A percentile compares a stretch with the other conserved stretches of the same genome.
These are phyloP conservation scores for Prunus davidiana DNA, from an alignment of 306 rosid genomes.

Conservation along the genomic window DNA sequence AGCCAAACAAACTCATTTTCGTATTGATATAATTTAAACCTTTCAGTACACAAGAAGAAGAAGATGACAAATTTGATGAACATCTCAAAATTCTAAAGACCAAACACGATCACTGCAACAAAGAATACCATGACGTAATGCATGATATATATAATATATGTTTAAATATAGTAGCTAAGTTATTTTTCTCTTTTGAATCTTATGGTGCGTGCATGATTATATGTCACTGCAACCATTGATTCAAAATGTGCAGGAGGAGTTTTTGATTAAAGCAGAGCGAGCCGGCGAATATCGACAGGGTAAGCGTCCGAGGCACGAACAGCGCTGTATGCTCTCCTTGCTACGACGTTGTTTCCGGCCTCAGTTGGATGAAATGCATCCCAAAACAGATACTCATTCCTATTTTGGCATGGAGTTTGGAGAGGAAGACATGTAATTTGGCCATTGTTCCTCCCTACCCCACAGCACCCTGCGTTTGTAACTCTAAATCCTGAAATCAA, in stretches of 20 bases:
- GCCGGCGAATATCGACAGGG: slow-evolving; percentile 66
- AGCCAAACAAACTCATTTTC: neutral
- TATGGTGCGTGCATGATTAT: neutral
- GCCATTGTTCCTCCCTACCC: slow-evolving; percentile 93
- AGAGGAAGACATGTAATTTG: slow-evolving; percentile 77
- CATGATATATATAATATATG: neutral
- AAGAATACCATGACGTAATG: neutral
- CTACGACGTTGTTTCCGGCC: slow-evolving; percentile 58
- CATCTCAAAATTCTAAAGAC: neutral
- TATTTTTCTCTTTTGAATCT: neutral
- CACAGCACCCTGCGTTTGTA: slow-evolving; percentile 79
- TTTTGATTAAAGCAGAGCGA: slow-evolving; percentile 49
- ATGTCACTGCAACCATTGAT: neutral
- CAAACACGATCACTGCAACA: neutral
- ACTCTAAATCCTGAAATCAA: slow-evolving; percentile 57
- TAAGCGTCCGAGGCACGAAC: slow-evolving; percentile 80
- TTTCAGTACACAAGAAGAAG: neutral
- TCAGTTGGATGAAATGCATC: slow-evolving; percentile 97
- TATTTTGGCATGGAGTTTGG: slow-evolving; percentile 76
- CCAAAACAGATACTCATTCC: slow-evolving; percentile 71
- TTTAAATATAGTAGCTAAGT: neutral
- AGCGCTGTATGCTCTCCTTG: slow-evolving; percentile 64
- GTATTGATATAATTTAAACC: neutral
- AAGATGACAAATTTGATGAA: neutral
- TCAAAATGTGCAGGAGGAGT: neutral